Evolutionary conservation across 768 basidiomycete species (phyloP), one percentile per base, ranked within the genome.

Genomic region (Mycena indigotica): DNA sequence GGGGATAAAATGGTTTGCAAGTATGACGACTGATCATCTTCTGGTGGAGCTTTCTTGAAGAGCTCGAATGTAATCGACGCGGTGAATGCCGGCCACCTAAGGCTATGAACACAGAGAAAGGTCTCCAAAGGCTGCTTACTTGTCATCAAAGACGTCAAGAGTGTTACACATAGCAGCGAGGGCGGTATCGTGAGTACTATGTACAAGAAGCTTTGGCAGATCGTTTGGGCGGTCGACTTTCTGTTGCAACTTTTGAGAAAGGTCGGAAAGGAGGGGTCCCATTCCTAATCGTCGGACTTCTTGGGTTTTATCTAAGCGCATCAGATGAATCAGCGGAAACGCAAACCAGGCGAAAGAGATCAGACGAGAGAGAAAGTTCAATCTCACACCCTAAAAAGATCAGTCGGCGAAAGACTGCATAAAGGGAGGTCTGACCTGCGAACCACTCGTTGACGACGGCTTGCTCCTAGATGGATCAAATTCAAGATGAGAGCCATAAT

Each of bases 401-500:
- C 52, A 44, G 32, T 26, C 44, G 56, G 48, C 48, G 17, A 39
- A n/a, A 29, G 40, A 60, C 39, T 49, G 61, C 65, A 30, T 60
- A 25, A 55, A 55, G n/a, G 3, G 13, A 15, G 25, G 32, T 56
- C 62, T 63, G 17, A 76, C 87, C 84, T 74, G 82, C 78, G 68
- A 88, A 93, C 90, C 91, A 93, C 69, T 94, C 91, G 48, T 79
- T 80, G 24, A 88, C 82, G 3, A 90, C 85, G 19, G 89, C 90
- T 53, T 77, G 76, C 72, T 93, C 88, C 87, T 89, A 49, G 5
- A 16, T 24, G 30, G 29, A 13, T n/a, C 21, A 45, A 21, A 19
- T 17, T 45, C 30, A 55, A 45, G 48, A 13, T 49, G 23, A 19
- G 10, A 38, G 30, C 4, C 26, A 1, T 44, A 13, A 17, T 2